These are phyloP conservation scores for Microbotryum lychnidis-dioicae DNA, from an alignment of 1,284 basidiomycete genomes.

Conservation along the genomic window DNA sequence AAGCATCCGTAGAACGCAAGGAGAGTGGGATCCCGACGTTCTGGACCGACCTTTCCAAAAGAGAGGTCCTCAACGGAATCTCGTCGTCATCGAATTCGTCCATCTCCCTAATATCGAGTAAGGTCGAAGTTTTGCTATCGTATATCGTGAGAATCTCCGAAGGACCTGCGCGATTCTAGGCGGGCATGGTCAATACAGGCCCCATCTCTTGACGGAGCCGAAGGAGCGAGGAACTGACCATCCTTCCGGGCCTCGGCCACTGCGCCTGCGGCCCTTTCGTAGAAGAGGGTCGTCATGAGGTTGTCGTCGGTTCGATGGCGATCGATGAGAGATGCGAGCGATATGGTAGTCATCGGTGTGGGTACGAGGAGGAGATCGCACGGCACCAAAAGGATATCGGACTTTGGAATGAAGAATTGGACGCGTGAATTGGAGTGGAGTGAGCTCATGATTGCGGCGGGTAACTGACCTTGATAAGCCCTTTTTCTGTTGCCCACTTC, in stretches of 20 bases:
- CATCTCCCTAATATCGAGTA: slow-evolving; percentile 33
- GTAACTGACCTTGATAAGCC: slow-evolving; percentile 29
- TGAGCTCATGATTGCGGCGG: background rate
- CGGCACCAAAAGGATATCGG: slow-evolving; percentile 82
- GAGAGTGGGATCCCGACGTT: background rate
- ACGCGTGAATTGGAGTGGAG: background rate
- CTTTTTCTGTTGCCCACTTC: slow-evolving; percentile 29
- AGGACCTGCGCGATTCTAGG: slow-evolving; percentile 10
- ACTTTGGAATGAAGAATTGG: slow-evolving; percentile 31
- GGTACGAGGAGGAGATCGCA: slow-evolving; percentile 72
- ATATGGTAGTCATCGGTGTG: slow-evolving; percentile 45
- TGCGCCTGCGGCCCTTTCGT: slow-evolving; percentile 43
- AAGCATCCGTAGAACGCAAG: slow-evolving; percentile 2
- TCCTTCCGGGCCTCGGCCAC: slow-evolving; percentile 30
- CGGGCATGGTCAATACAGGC: background rate
- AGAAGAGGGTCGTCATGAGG: slow-evolving; percentile 71
- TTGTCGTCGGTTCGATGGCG: slow-evolving; percentile 65
- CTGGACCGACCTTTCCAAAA: slow-evolving; percentile 28
- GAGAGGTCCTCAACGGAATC: slow-evolving; percentile 29
- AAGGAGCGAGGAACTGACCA: slow-evolving; percentile 13
- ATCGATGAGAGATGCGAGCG: slow-evolving; percentile 64
- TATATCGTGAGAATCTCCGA: slow-evolving; percentile 29
- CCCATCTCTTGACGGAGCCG: background rate
- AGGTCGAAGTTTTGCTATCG: slow-evolving; percentile 16
- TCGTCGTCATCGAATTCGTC: slow-evolving; percentile 39